A percentile compares a stretch with the other conserved stretches of the same genome.
Conservation (phyloP, 208 protist genomes). For the Crithidia acanthocephali region DNA sequence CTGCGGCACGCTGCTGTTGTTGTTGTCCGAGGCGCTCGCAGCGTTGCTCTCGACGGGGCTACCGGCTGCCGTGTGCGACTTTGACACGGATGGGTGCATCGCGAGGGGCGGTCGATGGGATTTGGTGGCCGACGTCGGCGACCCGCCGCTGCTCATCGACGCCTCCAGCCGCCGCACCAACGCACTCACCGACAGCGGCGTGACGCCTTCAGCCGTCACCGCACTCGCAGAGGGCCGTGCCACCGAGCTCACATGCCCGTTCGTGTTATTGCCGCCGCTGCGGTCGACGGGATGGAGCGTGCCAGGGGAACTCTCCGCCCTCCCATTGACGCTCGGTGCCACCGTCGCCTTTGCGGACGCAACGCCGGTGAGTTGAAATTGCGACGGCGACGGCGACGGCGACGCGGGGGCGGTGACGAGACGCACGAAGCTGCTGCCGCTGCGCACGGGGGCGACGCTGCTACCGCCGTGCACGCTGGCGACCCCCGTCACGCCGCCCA, state of each 20-base stretch:
- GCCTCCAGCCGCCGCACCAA: conserved; percentile 13
- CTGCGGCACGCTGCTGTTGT: neutral
- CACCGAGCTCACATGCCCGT: neutral
- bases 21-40: neutral
- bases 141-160: neutral
- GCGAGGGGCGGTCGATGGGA: neutral
- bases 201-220: neutral
- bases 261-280: neutral
- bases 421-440: conserved; percentile 22
- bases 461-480: neutral
- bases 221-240: neutral
- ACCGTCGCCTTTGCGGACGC: neutral
- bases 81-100: neutral
- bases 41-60: neutral
- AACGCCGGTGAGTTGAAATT: neutral
- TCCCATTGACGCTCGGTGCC: neutral
- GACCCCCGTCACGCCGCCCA: neutral
- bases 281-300: neutral
- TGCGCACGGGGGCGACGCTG: neutral
- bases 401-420: neutral
- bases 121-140: neutral
- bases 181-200: conserved; percentile 11
- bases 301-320: neutral
- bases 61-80: neutral
- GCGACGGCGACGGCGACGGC: neutral